Conservation (phyloP, 805 yeast genomes). For the Debaryomyces prosopidis region DNA sequence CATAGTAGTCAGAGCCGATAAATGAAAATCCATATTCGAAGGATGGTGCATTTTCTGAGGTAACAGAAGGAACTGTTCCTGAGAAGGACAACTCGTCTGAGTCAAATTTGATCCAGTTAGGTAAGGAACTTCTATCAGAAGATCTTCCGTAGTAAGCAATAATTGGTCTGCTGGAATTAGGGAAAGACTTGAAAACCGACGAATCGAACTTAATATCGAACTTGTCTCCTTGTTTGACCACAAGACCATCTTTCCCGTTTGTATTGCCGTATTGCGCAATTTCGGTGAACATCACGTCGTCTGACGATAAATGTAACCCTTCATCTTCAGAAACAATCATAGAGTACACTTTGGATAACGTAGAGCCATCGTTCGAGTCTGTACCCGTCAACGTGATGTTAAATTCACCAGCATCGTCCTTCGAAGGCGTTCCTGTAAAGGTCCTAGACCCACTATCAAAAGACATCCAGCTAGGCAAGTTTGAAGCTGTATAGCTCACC, state of each 20-base stretch:
- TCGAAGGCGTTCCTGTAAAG: slow-evolving; percentile 67
- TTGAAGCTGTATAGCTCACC: slow-evolving; percentile 55
- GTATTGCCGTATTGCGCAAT: slow-evolving; percentile 69
- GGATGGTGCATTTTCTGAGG: slow-evolving; percentile 88
- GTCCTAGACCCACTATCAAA: slow-evolving; percentile 65
- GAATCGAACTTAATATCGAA: slow-evolving; percentile 67
- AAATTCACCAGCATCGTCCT: slow-evolving; percentile 41
- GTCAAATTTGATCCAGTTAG: slow-evolving; percentile 84
- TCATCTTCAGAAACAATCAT: slow-evolving; percentile 60
- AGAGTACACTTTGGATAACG: slow-evolving; percentile 48
- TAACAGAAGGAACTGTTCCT: slow-evolving; percentile 87
- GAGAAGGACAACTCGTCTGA: slow-evolving; percentile 60
- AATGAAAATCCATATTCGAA: slow-evolving; percentile 65
- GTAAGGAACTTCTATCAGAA: slow-evolving; percentile 82
- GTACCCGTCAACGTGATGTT: slow-evolving; percentile 60
- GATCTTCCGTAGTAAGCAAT: slow-evolving; percentile 79
- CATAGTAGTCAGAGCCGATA: slow-evolving; percentile 77
- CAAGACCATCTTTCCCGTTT: slow-evolving; percentile 73
- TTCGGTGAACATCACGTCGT: slow-evolving; percentile 48
- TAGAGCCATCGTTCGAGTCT: slow-evolving; percentile 53
- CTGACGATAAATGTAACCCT: slow-evolving; percentile 51
- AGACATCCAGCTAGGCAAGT: slow-evolving; percentile 75
- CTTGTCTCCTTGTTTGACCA: slow-evolving; percentile 65
- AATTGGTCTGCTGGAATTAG: slow-evolving; percentile 48
- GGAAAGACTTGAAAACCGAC: slow-evolving; percentile 52